phyloP scores from a whole-genome alignment of 176 grass and related monocot genomes.

The Poa pratensis region DNA sequence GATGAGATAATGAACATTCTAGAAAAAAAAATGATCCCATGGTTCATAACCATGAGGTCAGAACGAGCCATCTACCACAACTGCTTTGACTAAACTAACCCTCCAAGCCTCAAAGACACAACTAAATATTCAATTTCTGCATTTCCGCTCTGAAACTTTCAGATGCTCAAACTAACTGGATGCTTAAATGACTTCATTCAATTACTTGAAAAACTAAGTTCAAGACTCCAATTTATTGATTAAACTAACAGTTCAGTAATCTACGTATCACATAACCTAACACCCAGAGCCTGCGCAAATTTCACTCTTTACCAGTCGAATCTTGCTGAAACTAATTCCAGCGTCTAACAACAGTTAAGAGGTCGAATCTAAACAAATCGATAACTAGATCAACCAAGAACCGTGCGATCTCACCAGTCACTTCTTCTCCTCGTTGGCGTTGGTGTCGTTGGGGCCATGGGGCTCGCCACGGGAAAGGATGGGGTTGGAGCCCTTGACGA shows the following conservation, averaged over 20 bases:
- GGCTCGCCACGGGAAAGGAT: conserved; percentile 58
- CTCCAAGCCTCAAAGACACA: background rate
- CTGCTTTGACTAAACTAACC: background rate
- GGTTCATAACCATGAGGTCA: conserved; percentile 14
- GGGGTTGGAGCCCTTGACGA: conserved; percentile 85
- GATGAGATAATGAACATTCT: background rate
- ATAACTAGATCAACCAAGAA: background rate
- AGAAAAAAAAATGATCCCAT: background rate
- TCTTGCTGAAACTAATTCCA: background rate
- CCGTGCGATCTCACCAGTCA: conserved; percentile 34
- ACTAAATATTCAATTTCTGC: background rate
- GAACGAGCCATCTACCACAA: background rate
- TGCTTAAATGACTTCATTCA: background rate
- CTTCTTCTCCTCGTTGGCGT: conserved; percentile 4
- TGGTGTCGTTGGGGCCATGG: background rate
- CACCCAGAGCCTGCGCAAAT: background rate
- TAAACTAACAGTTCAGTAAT: background rate
- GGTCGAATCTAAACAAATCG: background rate
- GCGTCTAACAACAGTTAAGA: background rate
- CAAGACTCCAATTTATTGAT: background rate
- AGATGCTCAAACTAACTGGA: background rate
- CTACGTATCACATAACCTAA: background rate
- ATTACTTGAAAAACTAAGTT: background rate
- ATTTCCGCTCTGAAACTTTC: background rate
- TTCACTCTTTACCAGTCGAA: background rate